Conservation (phyloP, 2,329 filamentous ascomycete species). For the Lachnellula suecica region DNA sequence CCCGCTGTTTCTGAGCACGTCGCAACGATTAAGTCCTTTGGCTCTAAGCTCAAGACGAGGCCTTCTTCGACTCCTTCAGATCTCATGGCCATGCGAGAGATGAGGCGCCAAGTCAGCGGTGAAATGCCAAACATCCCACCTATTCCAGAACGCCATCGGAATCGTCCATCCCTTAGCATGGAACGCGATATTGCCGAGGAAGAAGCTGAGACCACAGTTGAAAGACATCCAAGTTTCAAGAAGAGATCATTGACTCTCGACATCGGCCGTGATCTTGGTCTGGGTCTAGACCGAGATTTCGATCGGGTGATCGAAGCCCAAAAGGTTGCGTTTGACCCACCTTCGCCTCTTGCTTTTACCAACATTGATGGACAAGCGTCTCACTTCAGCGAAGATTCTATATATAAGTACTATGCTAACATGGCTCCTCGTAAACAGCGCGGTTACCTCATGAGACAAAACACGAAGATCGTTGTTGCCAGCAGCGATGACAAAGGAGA, state of each 20-base stretch:
- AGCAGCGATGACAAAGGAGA: slow-evolving; percentile 68
- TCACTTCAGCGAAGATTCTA: slow-evolving; percentile 13
- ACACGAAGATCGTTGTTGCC: slow-evolving; percentile 95
- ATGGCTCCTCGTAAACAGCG: slow-evolving; percentile 69
- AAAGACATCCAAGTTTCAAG: slow-evolving; percentile 70
- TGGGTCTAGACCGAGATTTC: slow-evolving; percentile 89
- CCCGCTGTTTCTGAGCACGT: slow-evolving; percentile 75
- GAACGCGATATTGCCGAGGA: slow-evolving; percentile 33
- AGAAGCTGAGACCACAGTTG: slow-evolving; percentile 33
- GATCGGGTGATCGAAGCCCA: slow-evolving; percentile 92
- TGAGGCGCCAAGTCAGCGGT: slow-evolving; percentile 80
- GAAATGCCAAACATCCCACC: slow-evolving; percentile 61
- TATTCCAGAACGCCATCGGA: slow-evolving; percentile 61
- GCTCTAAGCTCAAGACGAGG: slow-evolving; percentile 84
- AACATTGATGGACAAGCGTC: slow-evolving; percentile 46
- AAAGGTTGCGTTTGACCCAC: slow-evolving; percentile 72
- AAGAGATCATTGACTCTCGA: slow-evolving; percentile 80
- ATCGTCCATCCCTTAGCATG: slow-evolving; percentile 50
- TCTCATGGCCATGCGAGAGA: slow-evolving; percentile 78
- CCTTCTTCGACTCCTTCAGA: slow-evolving; percentile 87
- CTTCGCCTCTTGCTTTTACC: slow-evolving; percentile 19
- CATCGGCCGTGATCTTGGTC: slow-evolving; percentile 71
- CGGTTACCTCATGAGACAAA: slow-evolving; percentile 97
- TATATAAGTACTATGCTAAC: slow-evolving; percentile 56
- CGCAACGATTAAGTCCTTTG: slow-evolving; percentile 86